A percentile compares a stretch with the other conserved stretches of the same genome.
Conservation (phyloP, 2,329 filamentous ascomycete species). For the Paecilomyces niveus region DNA sequence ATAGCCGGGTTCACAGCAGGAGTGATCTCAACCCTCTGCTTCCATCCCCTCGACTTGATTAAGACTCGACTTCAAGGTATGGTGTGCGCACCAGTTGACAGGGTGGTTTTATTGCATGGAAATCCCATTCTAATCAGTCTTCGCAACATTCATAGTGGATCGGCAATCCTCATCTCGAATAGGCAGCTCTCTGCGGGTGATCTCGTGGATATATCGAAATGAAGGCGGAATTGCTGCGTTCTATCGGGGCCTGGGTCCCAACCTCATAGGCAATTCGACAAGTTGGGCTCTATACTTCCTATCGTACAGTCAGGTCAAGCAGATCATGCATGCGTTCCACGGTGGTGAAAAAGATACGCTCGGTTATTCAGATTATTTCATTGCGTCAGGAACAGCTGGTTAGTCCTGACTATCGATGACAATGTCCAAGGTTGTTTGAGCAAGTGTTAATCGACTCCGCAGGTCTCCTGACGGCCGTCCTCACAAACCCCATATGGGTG, state of each 20-base stretch:
- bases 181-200: slow-evolving; percentile 48
- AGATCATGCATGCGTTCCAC: slow-evolving; percentile 40
- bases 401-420: slow-evolving; percentile 11
- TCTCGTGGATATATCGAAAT: slow-evolving; percentile 45
- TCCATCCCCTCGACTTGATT: slow-evolving; percentile 89
- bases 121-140: not conserved
- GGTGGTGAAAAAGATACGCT: slow-evolving; percentile 34
- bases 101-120: too few species aligned
- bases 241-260: slow-evolving; percentile 85
- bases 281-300: slow-evolving; percentile 94
- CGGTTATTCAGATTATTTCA: slow-evolving; percentile 67
- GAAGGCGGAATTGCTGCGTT: slow-evolving; percentile 60
- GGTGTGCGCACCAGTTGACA: slow-evolving; percentile 28
- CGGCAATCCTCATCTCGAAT: slow-evolving; percentile 40
- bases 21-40: slow-evolving; percentile 73
- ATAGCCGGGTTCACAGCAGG: slow-evolving; percentile 87
- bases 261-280: slow-evolving; percentile 80
- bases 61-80: slow-evolving; percentile 91
- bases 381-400: slow-evolving; percentile 61
- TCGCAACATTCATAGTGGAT: slow-evolving; percentile 42
- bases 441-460: slow-evolving; percentile 17
- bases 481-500: slow-evolving; percentile 97
- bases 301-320: slow-evolving; percentile 56
- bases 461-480: slow-evolving; percentile 67
- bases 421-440: not conserved